phyloP scores from a whole-genome alignment of 2,329 filamentous ascomycete genomes.

The Venturia oleaginea region DNA sequence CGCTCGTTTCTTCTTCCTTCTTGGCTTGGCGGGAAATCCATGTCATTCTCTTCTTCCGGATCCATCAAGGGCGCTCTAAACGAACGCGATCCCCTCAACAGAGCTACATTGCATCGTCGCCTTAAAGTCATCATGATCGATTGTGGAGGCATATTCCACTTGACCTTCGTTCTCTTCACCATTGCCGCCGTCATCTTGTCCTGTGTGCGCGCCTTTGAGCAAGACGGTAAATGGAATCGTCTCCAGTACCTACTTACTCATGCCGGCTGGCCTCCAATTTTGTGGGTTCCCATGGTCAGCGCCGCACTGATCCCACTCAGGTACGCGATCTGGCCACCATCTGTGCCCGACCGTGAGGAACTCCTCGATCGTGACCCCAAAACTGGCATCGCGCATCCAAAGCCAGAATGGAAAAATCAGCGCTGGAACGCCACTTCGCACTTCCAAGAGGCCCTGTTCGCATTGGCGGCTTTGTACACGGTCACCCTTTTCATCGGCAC shows the following conservation, averaged over 20 bases:
- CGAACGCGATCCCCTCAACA: slow-evolving; percentile 42
- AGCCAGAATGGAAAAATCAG: slow-evolving; percentile 18
- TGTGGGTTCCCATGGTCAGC: slow-evolving; percentile 42
- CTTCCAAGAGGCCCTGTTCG: slow-evolving; percentile 3
- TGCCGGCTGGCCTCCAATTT: slow-evolving; percentile 53
- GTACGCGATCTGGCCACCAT: slow-evolving; percentile 14
- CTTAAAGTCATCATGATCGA: slow-evolving; percentile 47
- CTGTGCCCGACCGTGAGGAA: slow-evolving; percentile 13
- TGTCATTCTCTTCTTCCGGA: slow-evolving; percentile 53
- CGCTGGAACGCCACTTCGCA: slow-evolving; percentile 16
- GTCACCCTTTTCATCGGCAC: slow-evolving; percentile 9
- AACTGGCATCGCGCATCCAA: slow-evolving; percentile 15
- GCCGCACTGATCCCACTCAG: slow-evolving; percentile 8
- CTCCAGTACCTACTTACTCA: slow-evolving; percentile 48
- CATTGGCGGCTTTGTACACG: slow-evolving; percentile 2
- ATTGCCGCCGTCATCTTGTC: slow-evolving; percentile 42
- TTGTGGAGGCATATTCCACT: slow-evolving; percentile 47
- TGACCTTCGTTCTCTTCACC: slow-evolving; percentile 46
- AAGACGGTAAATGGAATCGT: slow-evolving; percentile 31
- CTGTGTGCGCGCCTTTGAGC: slow-evolving; percentile 42
- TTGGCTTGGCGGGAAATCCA: slow-evolving; percentile 48
- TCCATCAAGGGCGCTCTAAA: slow-evolving; percentile 48
- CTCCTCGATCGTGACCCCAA: slow-evolving; percentile 12
- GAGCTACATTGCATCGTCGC: slow-evolving; percentile 40
- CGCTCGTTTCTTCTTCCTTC: slow-evolving; percentile 49